Evolutionary conservation across 805 yeast genomes (phyloP).

Genomic region (Myxozyma geophila): DNA sequence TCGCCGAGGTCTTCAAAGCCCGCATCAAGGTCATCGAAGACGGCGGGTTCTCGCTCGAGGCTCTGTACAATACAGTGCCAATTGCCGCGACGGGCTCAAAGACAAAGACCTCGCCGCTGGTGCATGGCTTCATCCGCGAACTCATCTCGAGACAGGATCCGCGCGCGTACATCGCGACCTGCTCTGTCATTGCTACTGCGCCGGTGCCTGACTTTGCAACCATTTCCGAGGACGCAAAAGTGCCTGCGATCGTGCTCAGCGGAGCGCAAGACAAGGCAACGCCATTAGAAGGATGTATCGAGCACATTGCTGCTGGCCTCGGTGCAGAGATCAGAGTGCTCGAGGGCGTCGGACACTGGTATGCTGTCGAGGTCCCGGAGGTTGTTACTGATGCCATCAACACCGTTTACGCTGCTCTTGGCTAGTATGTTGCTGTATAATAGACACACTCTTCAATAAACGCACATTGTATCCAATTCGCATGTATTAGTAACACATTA

Average conservation of each 20-base stretch:
- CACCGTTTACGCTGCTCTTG: not conserved
- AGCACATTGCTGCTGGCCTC: conserved; percentile 1
- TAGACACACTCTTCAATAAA: too few species aligned
- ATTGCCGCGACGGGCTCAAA: conserved; percentile 2
- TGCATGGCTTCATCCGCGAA: conserved; percentile 15
- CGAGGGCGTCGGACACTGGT: conserved; percentile 19
- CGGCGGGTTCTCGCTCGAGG: conserved; percentile 7
- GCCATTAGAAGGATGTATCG: conserved; percentile 13
- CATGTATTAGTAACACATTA: too few species aligned
- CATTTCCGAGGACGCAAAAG: not conserved
- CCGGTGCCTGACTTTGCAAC: conserved; percentile 10
- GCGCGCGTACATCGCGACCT: conserved; percentile 6
- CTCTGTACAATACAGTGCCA: conserved; percentile 11
- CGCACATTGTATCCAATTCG: too few species aligned
- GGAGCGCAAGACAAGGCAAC: conserved; percentile 11
- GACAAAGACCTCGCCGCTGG: conserved; percentile 1
- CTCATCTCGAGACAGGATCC: conserved; percentile 15
- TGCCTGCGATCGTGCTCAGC: conserved; percentile 3
- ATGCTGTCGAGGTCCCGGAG: conserved; percentile 16
- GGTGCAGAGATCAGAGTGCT: conserved; percentile 6
- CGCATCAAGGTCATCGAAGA: conserved; percentile 7
- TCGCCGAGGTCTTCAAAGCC: not conserved
- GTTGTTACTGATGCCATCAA: not conserved
- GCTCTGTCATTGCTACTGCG: conserved; percentile 15
- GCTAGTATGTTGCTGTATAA: too few species aligned